Conservation (phyloP, 1,139 yeast genomes). For the Candida buenavistaensis region DNA sequence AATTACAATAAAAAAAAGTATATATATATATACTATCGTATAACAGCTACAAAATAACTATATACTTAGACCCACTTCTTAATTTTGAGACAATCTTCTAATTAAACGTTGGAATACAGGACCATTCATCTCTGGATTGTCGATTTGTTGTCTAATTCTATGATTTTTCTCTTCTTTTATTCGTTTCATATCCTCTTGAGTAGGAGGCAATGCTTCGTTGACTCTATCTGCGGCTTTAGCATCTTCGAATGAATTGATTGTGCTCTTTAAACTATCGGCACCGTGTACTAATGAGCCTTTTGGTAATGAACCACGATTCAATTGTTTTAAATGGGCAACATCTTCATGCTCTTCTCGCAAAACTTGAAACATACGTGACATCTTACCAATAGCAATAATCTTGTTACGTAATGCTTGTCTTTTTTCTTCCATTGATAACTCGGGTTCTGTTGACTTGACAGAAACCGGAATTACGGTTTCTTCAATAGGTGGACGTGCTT, state of each 20-base stretch:
- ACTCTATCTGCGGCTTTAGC: slow-evolving; percentile 79
- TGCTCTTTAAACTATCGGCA: slow-evolving; percentile 71
- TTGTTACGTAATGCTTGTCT: slow-evolving; percentile 77
- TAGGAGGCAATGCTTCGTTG: slow-evolving; percentile 92
- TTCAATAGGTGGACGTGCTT: neutral
- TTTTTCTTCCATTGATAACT: slow-evolving; percentile 41
- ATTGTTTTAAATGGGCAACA: slow-evolving; percentile 74
- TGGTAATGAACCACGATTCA: slow-evolving; percentile 69
- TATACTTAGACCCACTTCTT: neutral
- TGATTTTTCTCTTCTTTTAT: slow-evolving; percentile 47
- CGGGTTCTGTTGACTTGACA: slow-evolving; percentile 22
- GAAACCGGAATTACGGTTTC: no score
- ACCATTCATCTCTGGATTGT: slow-evolving; percentile 33
- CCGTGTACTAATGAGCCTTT: slow-evolving; percentile 88
- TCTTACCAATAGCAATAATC: slow-evolving; percentile 91
- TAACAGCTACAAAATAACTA: neutral
- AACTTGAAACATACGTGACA: slow-evolving; percentile 89
- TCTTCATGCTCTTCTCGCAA: slow-evolving; percentile 88
- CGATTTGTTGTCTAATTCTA: slow-evolving; percentile 43
- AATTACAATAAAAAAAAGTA: neutral
- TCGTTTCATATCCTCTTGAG: slow-evolving; percentile 53
- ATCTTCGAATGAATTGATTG: slow-evolving; percentile 76
- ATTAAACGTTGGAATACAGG: slow-evolving; percentile 46
- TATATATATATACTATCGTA: slow-evolving; percentile 1
- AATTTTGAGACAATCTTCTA: slow-evolving; percentile 36